A percentile compares a stretch with the other conserved stretches of the same genome.
Conservation (phyloP, 2,329 filamentous ascomycete genomes). For the Hypoxylon sp. region DNA sequence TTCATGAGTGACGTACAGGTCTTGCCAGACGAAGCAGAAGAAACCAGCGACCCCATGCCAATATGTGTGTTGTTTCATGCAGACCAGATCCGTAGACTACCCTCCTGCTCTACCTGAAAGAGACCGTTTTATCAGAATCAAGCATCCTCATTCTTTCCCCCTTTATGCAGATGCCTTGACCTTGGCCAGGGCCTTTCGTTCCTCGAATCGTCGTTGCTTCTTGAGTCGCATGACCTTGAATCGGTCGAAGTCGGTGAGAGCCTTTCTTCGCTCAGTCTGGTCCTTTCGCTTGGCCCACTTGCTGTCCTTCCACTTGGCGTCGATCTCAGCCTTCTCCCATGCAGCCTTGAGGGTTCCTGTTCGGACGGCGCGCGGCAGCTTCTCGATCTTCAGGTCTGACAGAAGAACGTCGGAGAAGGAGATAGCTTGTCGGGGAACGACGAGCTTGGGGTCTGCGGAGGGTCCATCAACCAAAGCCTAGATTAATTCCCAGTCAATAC, state of each 20-base stretch:
- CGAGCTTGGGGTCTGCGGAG: conserved; percentile 82
- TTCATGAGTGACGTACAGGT: conserved; percentile 76
- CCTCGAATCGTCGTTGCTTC: conserved; percentile 99
- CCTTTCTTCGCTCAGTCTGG: conserved; percentile 87
- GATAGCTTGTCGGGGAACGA: conserved; percentile 88
- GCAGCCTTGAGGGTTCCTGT: conserved; percentile 85
- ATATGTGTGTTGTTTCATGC: conserved; percentile 62
- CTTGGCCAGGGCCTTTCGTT: conserved; percentile 96
- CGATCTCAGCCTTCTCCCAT: conserved; percentile 93
- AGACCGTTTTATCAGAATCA: conserved; percentile 57
- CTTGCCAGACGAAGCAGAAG: conserved; percentile 69
- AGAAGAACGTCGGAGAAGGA: conserved; percentile 87
- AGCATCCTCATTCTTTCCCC: conserved; percentile 57
- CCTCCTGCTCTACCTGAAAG: conserved; percentile 44
- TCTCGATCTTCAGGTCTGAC: conserved; percentile 88
- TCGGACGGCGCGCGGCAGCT: conserved; percentile 88
- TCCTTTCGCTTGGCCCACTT: conserved; percentile 95
- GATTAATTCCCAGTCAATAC: conserved; percentile 54
- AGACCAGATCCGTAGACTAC: conserved; percentile 53
- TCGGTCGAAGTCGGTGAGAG: conserved; percentile 97
- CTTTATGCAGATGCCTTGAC: conserved; percentile 83
- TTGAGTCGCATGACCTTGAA: conserved; percentile 99
- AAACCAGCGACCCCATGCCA: conserved; percentile 72
- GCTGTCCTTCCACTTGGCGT: conserved; percentile 92
- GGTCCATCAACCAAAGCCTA: conserved; percentile 98